Base-by-base conservation (phyloP, 2,329 filamentous ascomycete species). In the Neonectria neomacrospora region DNA sequence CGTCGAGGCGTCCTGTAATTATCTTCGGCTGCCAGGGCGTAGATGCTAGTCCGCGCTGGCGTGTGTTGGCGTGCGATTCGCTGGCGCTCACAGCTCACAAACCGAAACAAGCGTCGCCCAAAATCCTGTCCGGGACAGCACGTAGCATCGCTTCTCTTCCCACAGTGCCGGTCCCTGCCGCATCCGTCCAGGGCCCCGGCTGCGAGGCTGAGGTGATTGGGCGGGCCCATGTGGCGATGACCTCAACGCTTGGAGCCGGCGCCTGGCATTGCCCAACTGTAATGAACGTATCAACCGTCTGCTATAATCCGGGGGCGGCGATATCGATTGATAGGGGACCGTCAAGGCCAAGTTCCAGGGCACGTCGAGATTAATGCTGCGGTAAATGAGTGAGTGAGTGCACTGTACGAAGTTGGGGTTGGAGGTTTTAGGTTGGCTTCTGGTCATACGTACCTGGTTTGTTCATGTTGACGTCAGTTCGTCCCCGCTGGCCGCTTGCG, bases 201-300 rank as follows among this genome's bases (percentile, higher is more conserved):
- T 48, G 42, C 18, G 23, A 58, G 42, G 22, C 32, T 37, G 58
- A 47, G 45, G 52, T 72, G 70, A 72, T 72, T 73, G 70, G 69
- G 37, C 58, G 45, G 60, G 30, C n/a, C 26, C 47, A 55, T 65
- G 65, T 67, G 66, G 59, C 63, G 45, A 73, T 73, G 71, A 74
- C 71, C 73, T 73, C 71, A 73, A 69, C 54, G 14, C 51, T 50
- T 50, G 34, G 12, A 54, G n/a, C 51, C 26, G 56, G 39, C 58
- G 59, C 61, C 47, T 41, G n/a, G 37, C 37, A 41, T 51, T 30
- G 37, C 45, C 34, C 14, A 37, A 37, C 34, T 37, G 34, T 16
- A 37, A n/a, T 37, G 34, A 37, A n/a, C n/a, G 34, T n/a, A 37
- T 22, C 10, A 16, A 20, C 28, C 22, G 41, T 48, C n/a, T 54